Conservation (phyloP, 129 eudicot species). For the Chrysanthemum lavandulifolium region DNA sequence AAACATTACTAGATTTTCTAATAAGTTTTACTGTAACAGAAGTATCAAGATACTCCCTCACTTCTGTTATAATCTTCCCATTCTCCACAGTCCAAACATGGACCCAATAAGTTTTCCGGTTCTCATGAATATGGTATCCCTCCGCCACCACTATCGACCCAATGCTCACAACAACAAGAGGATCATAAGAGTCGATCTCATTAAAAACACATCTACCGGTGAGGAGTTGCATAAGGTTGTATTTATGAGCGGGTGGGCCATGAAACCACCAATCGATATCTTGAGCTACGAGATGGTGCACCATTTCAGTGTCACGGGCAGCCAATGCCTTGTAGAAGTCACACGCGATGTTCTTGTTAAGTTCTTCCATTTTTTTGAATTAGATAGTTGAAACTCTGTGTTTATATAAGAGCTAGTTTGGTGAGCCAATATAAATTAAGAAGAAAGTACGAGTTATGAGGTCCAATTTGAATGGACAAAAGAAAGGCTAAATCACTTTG, state of each 20-base stretch:
- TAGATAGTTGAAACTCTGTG: not conserved
- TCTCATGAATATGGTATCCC: conserved; percentile 28
- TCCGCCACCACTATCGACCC: conserved; percentile 39
- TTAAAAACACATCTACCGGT: conserved; percentile 18
- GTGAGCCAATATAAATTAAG: too few species aligned
- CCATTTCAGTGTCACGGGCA: not conserved
- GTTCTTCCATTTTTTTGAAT: conserved; percentile 15
- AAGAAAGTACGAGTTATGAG: too few species aligned
- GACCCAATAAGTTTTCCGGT: conserved; percentile 37
- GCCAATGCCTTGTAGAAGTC: not conserved
- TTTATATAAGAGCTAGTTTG: conserved; percentile 1
- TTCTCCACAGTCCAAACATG: conserved; percentile 47
- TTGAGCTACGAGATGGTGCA: conserved; percentile 42
- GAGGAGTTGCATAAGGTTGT: conserved; percentile 31
- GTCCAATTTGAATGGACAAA: too few species aligned
- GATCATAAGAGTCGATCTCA: conserved; percentile 18
- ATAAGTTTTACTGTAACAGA: conserved; percentile 28
- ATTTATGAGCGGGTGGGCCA: conserved; percentile 36
- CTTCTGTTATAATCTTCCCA: conserved; percentile 42
- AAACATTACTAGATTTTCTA: not conserved
- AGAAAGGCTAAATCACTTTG: too few species aligned
- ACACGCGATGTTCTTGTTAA: conserved; percentile 21
- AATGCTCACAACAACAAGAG: conserved; percentile 29
- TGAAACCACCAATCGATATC: conserved; percentile 49
- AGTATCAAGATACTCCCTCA: conserved; percentile 43